A percentile compares a stretch with the other conserved stretches of the same genome.
Evolutionary conservation across 1,139 yeast genomes (phyloP).

Genomic region (Nakaseomyces bracarensis): DNA sequence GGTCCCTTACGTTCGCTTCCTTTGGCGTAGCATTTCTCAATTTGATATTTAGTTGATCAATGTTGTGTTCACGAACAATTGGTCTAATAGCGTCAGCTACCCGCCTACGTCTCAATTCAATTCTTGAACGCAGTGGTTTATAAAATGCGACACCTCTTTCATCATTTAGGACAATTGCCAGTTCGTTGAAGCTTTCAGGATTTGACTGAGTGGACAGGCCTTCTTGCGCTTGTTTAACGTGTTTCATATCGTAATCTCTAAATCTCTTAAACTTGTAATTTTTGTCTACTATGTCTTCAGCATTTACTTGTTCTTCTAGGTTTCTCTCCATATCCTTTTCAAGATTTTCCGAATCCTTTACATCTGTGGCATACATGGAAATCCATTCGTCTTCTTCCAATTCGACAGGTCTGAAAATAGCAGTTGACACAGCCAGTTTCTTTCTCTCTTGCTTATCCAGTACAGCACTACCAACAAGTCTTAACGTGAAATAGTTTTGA

Average conservation of each 20-base stretch:
- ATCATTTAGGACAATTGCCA: slow-evolving; percentile 46
- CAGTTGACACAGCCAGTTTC: slow-evolving; percentile 44
- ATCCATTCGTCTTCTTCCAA: slow-evolving; percentile 78
- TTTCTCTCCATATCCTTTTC: slow-evolving; percentile 35
- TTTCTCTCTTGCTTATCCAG: slow-evolving; percentile 39
- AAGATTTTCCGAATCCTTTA: slow-evolving; percentile 39
- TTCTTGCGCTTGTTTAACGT: slow-evolving; percentile 37
- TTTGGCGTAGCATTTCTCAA: slow-evolving; percentile 31
- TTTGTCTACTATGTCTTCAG: slow-evolving; percentile 34
- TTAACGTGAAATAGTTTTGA: slow-evolving; percentile 60
- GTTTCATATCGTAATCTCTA: slow-evolving; percentile 76
- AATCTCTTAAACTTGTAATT: slow-evolving; percentile 51
- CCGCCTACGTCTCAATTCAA: slow-evolving; percentile 79
- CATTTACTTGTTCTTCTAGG: slow-evolving; percentile 34
- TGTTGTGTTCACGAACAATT: slow-evolving; percentile 35
- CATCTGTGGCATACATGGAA: slow-evolving; percentile 54
- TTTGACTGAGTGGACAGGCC: slow-evolving; percentile 30
- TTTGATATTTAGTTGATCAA: slow-evolving; percentile 33
- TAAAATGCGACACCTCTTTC: slow-evolving; percentile 57
- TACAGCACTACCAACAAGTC: slow-evolving; percentile 76
- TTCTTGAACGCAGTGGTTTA: slow-evolving; percentile 68
- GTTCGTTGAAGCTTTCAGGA: slow-evolving; percentile 43
- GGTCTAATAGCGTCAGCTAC: slow-evolving; percentile 43
- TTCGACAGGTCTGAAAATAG: slow-evolving; percentile 69
- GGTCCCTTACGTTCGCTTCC: slow-evolving; percentile 30